Evolutionary conservation across 768 basidiomycete species (phyloP), one percentile per base, ranked within the genome.

Genomic region (Phaffia australis): DNA sequence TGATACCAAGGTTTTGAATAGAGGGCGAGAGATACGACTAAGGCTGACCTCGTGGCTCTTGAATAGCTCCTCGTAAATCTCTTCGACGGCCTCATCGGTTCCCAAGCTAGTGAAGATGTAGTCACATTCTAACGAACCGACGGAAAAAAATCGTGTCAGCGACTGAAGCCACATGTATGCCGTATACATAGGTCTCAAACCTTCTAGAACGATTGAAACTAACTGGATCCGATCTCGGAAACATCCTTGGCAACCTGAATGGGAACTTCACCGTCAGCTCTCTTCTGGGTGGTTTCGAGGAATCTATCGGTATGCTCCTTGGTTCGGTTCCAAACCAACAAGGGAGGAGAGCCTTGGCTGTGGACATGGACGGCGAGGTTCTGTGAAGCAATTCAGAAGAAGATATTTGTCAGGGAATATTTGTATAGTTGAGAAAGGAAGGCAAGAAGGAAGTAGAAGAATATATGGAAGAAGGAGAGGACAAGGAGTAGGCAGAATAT

Each of bases 291-390:
- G 21, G 82, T 75, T 74, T 87, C 89, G 19, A 25, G 56, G 42
- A 81, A 79, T 5, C 70, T 71, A 6, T 70, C 65, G 19, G 75
- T 50, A 3, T 71, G 69, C 5, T 73, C 71, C 23, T 74, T 63
- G 8, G 84, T 81, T n/a, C 90, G 83, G 73, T 92, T 94, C 80
- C 83, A 90, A 11, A 93, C 80, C 47, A 85, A 74, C 35, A 92
- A 73, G 3, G 88, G 83, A 0, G 79, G 78, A 46, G 79, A 71
- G 2, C 73, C 74, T 18, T 73, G 73, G 30, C 70, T 56, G 19
- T 69, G 66, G 29, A 73, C 60, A 70, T 81, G 78, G 52, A 77
- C 82, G 46, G 87, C 87, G 46, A 94, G 80, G 75, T 93, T 94
- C 48, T 81, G 80, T 29, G 27, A 2, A 49, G 23, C 5, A 35